phyloP scores from a whole-genome alignment of 345 rosid species.

The Conringia planisiliqua region DNA sequence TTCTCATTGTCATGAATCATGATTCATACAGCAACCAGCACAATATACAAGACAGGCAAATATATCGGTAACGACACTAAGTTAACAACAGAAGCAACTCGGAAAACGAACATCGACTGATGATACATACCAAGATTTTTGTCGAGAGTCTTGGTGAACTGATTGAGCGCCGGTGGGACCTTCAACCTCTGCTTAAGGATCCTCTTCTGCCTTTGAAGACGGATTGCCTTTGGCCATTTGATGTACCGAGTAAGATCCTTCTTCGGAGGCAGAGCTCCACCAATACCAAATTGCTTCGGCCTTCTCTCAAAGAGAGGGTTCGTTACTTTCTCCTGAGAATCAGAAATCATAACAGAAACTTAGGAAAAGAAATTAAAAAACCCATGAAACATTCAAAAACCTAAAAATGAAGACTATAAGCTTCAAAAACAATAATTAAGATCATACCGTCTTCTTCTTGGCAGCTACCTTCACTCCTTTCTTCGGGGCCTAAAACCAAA shows the following conservation, averaged over 20 bases:
- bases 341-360: neutral
- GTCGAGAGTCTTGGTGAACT: constrained; percentile 91
- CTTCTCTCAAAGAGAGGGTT: constrained; percentile 82
- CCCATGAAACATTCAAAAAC: neutral
- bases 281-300: constrained; percentile 82
- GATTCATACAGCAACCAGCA: neutral
- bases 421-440: neutral
- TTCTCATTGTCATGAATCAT: neutral
- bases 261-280: constrained; percentile 86
- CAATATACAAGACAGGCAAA: too few relatives aligned
- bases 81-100: neutral
- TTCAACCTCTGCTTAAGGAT: constrained; percentile 77
- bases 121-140: constrained; percentile 81
- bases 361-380: neutral
- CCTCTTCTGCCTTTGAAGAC: constrained; percentile 78
- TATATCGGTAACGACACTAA: too few relatives aligned
- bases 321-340: constrained; percentile 52
- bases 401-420: neutral
- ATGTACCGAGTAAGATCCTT: constrained; percentile 71
- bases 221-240: constrained; percentile 69
- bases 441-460: constrained; percentile 52
- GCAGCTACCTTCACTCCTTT: constrained; percentile 44
- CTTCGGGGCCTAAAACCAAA: constrained; percentile 47
- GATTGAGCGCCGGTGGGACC: constrained; percentile 86
- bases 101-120: too few relatives aligned